Base-by-base conservation (phyloP, 1,139 yeast genomes). In the Candida neerlandica region DNA sequence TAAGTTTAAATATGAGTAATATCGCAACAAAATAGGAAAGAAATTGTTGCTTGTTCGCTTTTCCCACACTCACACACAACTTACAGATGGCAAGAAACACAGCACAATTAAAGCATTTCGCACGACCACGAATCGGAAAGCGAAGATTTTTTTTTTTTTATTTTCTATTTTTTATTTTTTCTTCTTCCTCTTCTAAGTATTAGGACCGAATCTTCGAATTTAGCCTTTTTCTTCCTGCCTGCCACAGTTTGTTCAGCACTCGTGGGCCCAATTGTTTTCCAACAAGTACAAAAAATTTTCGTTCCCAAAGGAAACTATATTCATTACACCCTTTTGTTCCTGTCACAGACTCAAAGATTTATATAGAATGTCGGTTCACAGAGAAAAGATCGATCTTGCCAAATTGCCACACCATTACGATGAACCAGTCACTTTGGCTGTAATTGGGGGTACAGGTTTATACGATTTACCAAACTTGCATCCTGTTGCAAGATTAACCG, bases 381-480 rank as follows among this genome's bases (percentile, higher is more conserved):
- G 77, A 63, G 76, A 70, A 48, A 57, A 62, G 43, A 46, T 63
- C 41, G 61, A 60, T 44, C 30, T 65, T 18, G 43, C 60, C 18
- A 53, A 58, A 29, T 69, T 76, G 54, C 81, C 81, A 12, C 77
- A 70, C 57, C 58, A 64, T 41, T 77, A 67, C 62, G 68, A 67
- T 45, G 70, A 68, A 43, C 66, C 67, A 35, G 89, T 94, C 23
- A 78, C 82, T 41, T 77, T 94, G 44, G 98, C 96, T 42, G 83
- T 94, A 56, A 94, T 94, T 65, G 99, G 99, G 37, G 99, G 99
- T 41, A 94, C 99, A 2, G 99, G 99, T n/a, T 80, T 94, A 42
- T 94, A 94, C 75, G 88, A 89, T 51, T 78, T 94, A 53, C 90
- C 88, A 41, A 84, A 89, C 50, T 76, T 92, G 55, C 80, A 85